Evolutionary conservation across 2,329 filamentous ascomycete genomes (phyloP), one percentile per base, ranked within the genome.

Genomic region (Pseudonectria buxi): DNA sequence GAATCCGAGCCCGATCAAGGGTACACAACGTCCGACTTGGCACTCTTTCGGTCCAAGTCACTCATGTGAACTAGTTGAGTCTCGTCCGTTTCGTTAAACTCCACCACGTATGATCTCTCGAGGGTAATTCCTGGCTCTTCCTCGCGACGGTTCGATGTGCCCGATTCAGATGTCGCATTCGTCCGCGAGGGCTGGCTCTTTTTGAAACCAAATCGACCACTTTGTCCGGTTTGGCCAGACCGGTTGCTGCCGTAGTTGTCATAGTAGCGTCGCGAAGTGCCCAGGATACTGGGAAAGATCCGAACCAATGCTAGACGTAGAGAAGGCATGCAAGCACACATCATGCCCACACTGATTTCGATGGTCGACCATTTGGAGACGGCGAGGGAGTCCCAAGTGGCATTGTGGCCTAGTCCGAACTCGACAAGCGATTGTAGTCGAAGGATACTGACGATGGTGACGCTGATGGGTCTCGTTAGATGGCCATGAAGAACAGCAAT

Each of bases 241-340:
- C 18, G 5, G 18, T 40, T 44, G 26, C 37, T 45, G 1, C 40
- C 40, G 15, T 56, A 51, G 35, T 47, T 51, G 15, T 36, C 46
- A 12, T 60, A 55, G 33, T 55, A 55, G 7, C 44, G 39, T n/a
- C 54, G 50, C 2, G 57, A 49, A 12, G 57, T 51, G 10, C 56
- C 53, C 7, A 54, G 40, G 0, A 61, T 11, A 37, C 47, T 52
- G 27, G 67, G 68, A 44, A 69, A 61, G 24, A 67, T 46, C 0
- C 56, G 47, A 10, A 61, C 54, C 3, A 65, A 49, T 0, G 64
- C 41, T 5, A 61, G 47, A 7, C 59, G 52, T 3, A 65, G 35
- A 0, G 60, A 52, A 0, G 63, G 63, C 53, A 66, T 47, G 30
- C 61, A 66, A 7, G 56, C 59, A 38, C 63, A 63, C 7, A 67